These are phyloP conservation scores for Nematocida homosporus DNA, from an alignment of 371 early-diverging fungal species.

Conservation along the genomic window DNA sequence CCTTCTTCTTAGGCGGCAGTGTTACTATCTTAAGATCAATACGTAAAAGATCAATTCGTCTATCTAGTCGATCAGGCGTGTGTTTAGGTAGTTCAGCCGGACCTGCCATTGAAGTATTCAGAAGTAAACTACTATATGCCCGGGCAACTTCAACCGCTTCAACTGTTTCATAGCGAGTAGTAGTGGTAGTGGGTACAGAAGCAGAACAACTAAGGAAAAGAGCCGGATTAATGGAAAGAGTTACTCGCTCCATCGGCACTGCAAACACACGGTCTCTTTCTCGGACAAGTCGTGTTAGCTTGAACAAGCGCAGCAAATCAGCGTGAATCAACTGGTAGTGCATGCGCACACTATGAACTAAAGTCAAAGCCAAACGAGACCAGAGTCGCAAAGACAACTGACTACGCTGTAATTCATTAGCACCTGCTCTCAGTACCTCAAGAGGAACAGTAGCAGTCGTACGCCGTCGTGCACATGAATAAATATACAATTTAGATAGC, in stretches of 20 bases:
- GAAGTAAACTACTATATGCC: background rate
- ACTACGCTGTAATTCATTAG: background rate
- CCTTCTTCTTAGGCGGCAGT: background rate
- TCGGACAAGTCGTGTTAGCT: background rate
- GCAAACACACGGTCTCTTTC: background rate
- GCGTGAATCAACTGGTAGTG: constrained; percentile 11
- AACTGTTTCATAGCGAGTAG: background rate
- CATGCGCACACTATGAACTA: background rate
- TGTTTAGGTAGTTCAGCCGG: background rate
- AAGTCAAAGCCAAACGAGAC: constrained; percentile 22
- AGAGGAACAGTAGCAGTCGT: constrained; percentile 9
- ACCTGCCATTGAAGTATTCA: background rate
- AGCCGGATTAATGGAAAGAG: background rate
- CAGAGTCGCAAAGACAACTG: constrained; percentile 33
- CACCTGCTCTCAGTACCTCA: background rate
- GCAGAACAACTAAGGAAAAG: too few relatives aligned
- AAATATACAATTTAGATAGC: background rate
- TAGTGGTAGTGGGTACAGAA: background rate
- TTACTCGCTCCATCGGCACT: background rate
- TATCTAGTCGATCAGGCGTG: background rate
- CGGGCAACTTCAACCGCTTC: constrained; percentile 3
- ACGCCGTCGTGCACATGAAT: background rate
- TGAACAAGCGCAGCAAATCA: background rate
- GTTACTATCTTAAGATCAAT: background rate
- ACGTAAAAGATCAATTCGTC: background rate